These are phyloP conservation scores for Aspergillus taichungensis DNA, from an alignment of 495 filamentous ascomycete species.

Conservation along the genomic window DNA sequence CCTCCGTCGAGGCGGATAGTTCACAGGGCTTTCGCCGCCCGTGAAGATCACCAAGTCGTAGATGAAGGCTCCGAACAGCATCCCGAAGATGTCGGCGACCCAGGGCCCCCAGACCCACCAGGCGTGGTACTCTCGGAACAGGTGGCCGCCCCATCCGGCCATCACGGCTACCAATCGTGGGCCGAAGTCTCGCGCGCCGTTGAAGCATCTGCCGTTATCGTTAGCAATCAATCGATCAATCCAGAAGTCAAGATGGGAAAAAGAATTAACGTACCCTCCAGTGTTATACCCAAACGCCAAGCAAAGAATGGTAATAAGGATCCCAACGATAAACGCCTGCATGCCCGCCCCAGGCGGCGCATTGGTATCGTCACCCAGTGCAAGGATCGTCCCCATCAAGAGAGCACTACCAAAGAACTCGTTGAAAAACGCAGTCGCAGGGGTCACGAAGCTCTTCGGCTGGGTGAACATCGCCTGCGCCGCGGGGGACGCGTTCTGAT, in stretches of 20 bases:
- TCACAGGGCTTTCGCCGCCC: conserved; percentile 38
- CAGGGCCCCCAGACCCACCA: conserved; percentile 50
- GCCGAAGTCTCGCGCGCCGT: conserved; percentile 49
- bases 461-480: conserved; percentile 24
- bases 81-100: conserved; percentile 40
- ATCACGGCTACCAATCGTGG: conserved; percentile 43
- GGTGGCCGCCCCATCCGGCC: conserved; percentile 39
- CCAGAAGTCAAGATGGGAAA: not conserved
- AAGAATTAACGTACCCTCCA: conserved; percentile 11
- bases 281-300: conserved; percentile 15
- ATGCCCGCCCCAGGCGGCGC: conserved; percentile 32
- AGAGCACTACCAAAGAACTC: conserved; percentile 46
- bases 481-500: conserved; percentile 20
- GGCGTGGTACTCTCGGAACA: conserved; percentile 27
- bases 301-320: conserved; percentile 23
- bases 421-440: conserved; percentile 45
- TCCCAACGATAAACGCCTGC: conserved; percentile 44
- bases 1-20: conserved; percentile 14
- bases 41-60: conserved; percentile 46
- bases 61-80: conserved; percentile 38
- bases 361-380: conserved; percentile 43
- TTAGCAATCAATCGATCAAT: conserved; percentile 41
- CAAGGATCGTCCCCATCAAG: conserved; percentile 47
- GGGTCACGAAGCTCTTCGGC: conserved; percentile 24
- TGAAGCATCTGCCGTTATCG: conserved; percentile 44